Evolutionary conservation across 2,329 filamentous ascomycete genomes (phyloP), one percentile per base, ranked within the genome.

Genomic region (Fusarium brachygibbosum): DNA sequence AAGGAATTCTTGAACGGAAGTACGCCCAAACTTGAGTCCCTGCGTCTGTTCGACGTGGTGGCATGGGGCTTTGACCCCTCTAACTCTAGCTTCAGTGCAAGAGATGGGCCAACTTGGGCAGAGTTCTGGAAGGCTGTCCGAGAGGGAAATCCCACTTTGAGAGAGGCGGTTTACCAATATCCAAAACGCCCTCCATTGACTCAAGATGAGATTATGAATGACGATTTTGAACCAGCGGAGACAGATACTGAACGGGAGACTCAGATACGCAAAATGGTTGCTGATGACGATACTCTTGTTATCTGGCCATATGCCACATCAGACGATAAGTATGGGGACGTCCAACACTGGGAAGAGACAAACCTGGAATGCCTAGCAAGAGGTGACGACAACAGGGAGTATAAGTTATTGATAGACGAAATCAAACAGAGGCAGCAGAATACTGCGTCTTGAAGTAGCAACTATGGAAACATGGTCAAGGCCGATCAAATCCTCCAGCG

Each of bases 401-500:
- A 58, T 13, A 45, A 23, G 13, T 17, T 35, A 5, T 23, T 63
- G 45, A 11, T 51, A 31, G 29, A 64, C 2, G 29, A 58, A 1
- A 23, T 63, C 25, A 31, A 37, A 2, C 12, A 35, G 2, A 28
- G 61, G 19, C 34, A 32, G 9, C 11, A 55, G 6, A 13, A 1
- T 9, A 10, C 6, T 31, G 7, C 8, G 8, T 44, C 11, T 5
- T 21, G 13, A 12, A 6, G 2, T 29, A 19, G 14, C 5, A 13
- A 25, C n/a, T 17, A n/a, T 16, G 13, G 5, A 6, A 4, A 12
- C 4, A 29, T 17, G 11, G 21, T 40, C 28, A 63, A 31, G 37
- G 28, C 17, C 58, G 44, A n/a, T 64, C 60, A 19, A 63, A 63
- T 2, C 60, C 60, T 21, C 60, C 60, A 34, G 50, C 60, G 5